These are phyloP conservation scores for Leishmania braziliensis DNA, from an alignment of 208 protist genomes.

Conservation along the genomic window DNA sequence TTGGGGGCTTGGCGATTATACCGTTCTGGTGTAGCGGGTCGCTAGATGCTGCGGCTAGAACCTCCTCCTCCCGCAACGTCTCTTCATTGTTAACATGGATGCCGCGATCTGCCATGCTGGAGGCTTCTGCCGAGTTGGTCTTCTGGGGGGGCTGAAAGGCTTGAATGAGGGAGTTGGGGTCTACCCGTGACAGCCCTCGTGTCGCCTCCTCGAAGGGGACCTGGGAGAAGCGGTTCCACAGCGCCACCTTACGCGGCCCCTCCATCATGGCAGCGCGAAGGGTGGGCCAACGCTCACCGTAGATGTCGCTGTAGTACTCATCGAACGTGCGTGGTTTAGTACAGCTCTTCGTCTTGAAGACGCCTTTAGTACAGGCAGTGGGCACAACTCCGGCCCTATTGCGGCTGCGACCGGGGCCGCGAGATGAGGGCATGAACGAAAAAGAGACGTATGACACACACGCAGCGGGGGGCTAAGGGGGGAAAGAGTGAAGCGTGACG, in stretches of 20 bases:
- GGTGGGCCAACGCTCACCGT: conserved; percentile 74
- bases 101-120: neutral
- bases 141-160: conserved; percentile 29
- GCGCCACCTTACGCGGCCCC: conserved; percentile 52
- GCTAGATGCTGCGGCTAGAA: neutral
- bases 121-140: neutral
- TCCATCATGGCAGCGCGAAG: conserved; percentile 54
- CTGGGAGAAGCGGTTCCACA: conserved; percentile 86
- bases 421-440: conserved; percentile 15
- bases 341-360: conserved; percentile 4
- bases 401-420: conserved; percentile 1
- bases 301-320: conserved; percentile 66
- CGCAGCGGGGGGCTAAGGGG: neutral
- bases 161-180: conserved; percentile 45
- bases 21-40: conserved; percentile 1
- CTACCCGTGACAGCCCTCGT: conserved; percentile 54
- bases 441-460: neutral
- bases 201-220: conserved; percentile 67
- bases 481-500: neutral
- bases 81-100: neutral
- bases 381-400: conserved; percentile 10
- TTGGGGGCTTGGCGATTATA: conserved; percentile 41
- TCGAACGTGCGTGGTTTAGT: conserved; percentile 47
- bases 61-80: neutral
- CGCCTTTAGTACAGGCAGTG: conserved; percentile 12